A percentile compares a stretch with the other conserved stretches of the same genome.
phyloP scores from a whole-genome alignment of 805 yeast species.

The Lipomyces spencermartinsiae region DNA sequence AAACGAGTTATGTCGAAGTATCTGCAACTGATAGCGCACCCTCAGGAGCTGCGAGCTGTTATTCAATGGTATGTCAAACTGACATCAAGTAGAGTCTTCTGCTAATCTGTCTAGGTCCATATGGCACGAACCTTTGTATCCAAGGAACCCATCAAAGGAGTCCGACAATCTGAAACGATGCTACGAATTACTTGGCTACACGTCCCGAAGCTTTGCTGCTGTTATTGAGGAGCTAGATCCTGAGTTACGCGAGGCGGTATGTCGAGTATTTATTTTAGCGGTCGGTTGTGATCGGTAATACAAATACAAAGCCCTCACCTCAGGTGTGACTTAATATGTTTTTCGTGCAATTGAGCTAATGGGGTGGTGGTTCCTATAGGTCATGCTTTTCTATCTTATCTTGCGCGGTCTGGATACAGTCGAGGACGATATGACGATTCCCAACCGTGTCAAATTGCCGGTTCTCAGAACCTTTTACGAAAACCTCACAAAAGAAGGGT shows the following conservation, averaged over 20 bases:
- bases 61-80: slow-evolving; percentile 59
- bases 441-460: slow-evolving; percentile 73
- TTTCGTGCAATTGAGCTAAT: neutral
- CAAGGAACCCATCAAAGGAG: slow-evolving; percentile 53
- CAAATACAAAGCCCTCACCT: no score
- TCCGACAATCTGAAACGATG: slow-evolving; percentile 63
- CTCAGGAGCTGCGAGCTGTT: slow-evolving; percentile 72
- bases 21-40: slow-evolving; percentile 61
- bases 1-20: slow-evolving; percentile 30
- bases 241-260: slow-evolving; percentile 75
- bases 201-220: slow-evolving; percentile 93
- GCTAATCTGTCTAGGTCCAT: slow-evolving; percentile 24
- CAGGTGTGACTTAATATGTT: no score
- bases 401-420: slow-evolving; percentile 92
- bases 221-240: slow-evolving; percentile 92
- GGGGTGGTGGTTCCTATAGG: neutral
- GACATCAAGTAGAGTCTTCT: neutral
- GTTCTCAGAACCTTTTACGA: slow-evolving; percentile 70
- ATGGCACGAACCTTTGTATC: slow-evolving; percentile 62
- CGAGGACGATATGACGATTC: slow-evolving; percentile 93
- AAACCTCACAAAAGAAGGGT: slow-evolving; percentile 67
- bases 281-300: neutral
- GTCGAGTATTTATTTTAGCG: slow-evolving; percentile 3
- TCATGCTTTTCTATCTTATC: slow-evolving; percentile 81
- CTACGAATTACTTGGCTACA: slow-evolving; percentile 65